Conservation (phyloP, 129 eudicot species). For the Saussurea involucrata region DNA sequence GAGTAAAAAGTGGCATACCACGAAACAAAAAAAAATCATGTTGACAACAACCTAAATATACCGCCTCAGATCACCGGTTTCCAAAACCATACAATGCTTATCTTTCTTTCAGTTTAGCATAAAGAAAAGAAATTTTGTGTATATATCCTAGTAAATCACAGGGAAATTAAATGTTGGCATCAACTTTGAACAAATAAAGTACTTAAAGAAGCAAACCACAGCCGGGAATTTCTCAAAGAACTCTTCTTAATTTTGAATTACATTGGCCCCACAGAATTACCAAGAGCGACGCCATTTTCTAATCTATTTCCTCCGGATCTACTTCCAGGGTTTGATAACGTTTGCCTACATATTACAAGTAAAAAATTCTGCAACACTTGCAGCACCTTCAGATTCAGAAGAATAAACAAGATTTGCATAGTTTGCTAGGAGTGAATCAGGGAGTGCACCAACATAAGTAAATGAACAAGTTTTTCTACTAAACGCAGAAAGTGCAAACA, state of each 20-base stretch:
- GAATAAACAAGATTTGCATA: not conserved
- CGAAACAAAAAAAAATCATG: not conserved
- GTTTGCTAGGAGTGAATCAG: not conserved
- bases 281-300: not conserved
- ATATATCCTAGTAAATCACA: not conserved
- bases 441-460: not conserved
- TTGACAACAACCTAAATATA: conserved; percentile 6
- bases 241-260: not conserved
- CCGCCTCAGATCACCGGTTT: not conserved
- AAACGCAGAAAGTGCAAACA: not conserved
- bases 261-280: too few species aligned
- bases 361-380: not conserved
- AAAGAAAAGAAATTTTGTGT: not conserved
- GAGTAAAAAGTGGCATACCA: conserved; percentile 6
- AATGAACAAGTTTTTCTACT: too few species aligned
- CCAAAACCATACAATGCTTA: not conserved
- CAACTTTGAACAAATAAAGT: not conserved
- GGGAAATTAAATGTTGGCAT: not conserved
- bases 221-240: not conserved
- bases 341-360: not conserved
- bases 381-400: not conserved
- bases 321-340: not conserved
- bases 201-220: not conserved
- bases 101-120: not conserved
- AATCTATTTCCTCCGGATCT: not conserved